Evolutionary conservation across 306 rosid genomes (phyloP).

Genomic region (Corylus heterophylla): DNA sequence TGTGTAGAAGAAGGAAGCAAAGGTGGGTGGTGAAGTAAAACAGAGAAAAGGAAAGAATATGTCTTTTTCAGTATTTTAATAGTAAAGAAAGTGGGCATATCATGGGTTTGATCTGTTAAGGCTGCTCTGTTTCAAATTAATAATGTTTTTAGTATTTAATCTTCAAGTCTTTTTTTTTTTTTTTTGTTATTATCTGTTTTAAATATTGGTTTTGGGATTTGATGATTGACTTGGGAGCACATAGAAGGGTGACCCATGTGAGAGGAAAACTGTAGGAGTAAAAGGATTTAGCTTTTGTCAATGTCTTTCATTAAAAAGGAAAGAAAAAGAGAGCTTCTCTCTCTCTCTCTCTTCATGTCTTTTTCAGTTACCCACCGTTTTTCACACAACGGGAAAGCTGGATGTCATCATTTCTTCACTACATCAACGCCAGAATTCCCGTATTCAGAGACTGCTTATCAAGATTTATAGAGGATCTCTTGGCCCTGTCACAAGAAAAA

Average conservation of each 20-base stretch:
- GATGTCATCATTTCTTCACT: neutral
- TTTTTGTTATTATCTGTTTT: neutral
- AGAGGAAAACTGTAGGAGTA: too few species aligned
- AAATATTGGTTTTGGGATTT: slow-evolving; percentile 25
- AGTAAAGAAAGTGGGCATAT: slow-evolving; percentile 7
- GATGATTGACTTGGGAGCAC: slow-evolving; percentile 33
- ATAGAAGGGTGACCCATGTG: slow-evolving; percentile 30
- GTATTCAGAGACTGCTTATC: neutral
- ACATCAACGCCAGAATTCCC: slow-evolving; percentile 21
- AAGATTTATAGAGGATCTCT: too few species aligned
- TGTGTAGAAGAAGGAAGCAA: slow-evolving; percentile 13
- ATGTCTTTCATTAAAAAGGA: neutral
- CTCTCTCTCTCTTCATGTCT: slow-evolving; percentile 14
- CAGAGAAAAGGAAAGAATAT: slow-evolving; percentile 29
- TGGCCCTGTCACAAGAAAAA: neutral
- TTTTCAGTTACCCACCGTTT: slow-evolving; percentile 5
- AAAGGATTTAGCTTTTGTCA: too few species aligned
- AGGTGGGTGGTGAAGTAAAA: slow-evolving; percentile 1
- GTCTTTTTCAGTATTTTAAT: slow-evolving; percentile 28
- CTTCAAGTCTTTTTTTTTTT: too few species aligned
- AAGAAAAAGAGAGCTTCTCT: neutral
- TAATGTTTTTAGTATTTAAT: neutral
- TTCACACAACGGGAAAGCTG: slow-evolving; percentile 39
- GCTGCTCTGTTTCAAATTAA: neutral
- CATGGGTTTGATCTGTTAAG: slow-evolving; percentile 28